Evolutionary conservation across 257 asterid species (phyloP).

Genomic region (Fraxinus pennsylvanica): DNA sequence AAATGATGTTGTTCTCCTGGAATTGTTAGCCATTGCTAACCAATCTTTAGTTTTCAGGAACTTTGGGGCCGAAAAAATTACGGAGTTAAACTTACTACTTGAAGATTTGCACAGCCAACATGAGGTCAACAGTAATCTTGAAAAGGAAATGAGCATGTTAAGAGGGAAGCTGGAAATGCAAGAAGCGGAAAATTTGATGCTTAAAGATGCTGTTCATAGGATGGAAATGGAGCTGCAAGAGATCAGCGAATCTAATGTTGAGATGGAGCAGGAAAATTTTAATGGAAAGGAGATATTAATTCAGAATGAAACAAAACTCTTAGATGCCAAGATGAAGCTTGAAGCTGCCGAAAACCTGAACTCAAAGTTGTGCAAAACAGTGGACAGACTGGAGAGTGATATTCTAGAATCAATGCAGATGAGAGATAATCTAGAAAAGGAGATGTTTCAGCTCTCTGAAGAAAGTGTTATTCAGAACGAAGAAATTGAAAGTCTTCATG

Average conservation of each 20-base stretch:
- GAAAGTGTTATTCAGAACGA: constrained; percentile 45
- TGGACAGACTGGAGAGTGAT: constrained; percentile 50
- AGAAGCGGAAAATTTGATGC: constrained; percentile 52
- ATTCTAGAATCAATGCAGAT: constrained; percentile 42
- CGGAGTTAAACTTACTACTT: constrained; percentile 49
- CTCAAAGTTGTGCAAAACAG: constrained; percentile 43
- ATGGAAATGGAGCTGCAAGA: constrained; percentile 61
- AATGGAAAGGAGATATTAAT: constrained; percentile 39
- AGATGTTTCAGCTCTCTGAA: constrained; percentile 48
- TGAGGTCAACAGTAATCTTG: constrained; percentile 47
- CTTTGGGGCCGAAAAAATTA: constrained; percentile 48
- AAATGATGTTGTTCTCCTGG: constrained; percentile 52
- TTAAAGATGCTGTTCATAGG: constrained; percentile 53
- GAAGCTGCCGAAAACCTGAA: constrained; percentile 55
- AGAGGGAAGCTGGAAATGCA: constrained; percentile 55
- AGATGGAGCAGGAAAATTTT: constrained; percentile 46
- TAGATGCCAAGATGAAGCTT: constrained; percentile 59
- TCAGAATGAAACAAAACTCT: constrained; percentile 52
- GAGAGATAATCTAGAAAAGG: constrained; percentile 50
- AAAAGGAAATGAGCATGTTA: constrained; percentile 47
- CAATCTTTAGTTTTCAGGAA: constrained; percentile 49
- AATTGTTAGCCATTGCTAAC: constrained; percentile 49
- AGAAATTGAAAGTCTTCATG: constrained; percentile 58
- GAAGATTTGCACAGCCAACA: constrained; percentile 51
- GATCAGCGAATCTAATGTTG: constrained; percentile 41